Conservation (phyloP, 805 yeast genomes). For the Lipomyces chichibuensis region DNA sequence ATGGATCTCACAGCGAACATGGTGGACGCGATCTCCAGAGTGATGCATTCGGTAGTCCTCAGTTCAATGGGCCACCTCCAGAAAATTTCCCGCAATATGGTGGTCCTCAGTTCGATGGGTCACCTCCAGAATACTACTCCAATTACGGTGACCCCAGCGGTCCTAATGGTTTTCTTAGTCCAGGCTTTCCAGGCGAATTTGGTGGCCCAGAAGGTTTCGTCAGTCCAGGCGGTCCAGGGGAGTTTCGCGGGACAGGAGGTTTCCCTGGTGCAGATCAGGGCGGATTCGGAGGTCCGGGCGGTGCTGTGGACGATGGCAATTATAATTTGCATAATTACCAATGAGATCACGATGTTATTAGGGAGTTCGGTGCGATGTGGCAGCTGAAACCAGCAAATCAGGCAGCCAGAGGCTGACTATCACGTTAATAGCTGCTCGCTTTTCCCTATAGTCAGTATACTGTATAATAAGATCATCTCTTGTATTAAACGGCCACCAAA, state of each 20-base stretch:
- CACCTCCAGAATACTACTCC: constrained; percentile 1
- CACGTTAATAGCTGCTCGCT: too few species aligned
- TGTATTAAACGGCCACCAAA: too few species aligned
- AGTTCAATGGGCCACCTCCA: neutral
- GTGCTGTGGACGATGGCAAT: neutral
- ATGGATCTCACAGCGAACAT: neutral
- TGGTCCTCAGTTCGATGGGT: neutral
- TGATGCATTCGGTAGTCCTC: constrained; percentile 4
- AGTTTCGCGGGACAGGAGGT: constrained; percentile 13
- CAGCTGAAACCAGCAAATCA: too few species aligned
- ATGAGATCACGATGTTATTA: too few species aligned
- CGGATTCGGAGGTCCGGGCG: constrained; percentile 6
- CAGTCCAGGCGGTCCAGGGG: constrained; percentile 15
- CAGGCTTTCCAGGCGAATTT: constrained; percentile 5
- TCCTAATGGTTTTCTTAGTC: constrained; percentile 10
- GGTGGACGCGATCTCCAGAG: constrained; percentile 9
- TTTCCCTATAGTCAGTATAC: too few species aligned
- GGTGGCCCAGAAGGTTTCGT: constrained; percentile 29
- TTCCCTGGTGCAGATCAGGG: constrained; percentile 18
- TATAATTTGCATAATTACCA: neutral
- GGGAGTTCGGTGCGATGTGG: too few species aligned
- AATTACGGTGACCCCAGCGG: constrained; percentile 26
- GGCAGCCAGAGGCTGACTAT: too few species aligned
- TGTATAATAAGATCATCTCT: too few species aligned
- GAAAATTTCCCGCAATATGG: constrained; percentile 8